Base-by-base conservation (phyloP, 208 protist genomes). In the Leishmania mexicana region DNA sequence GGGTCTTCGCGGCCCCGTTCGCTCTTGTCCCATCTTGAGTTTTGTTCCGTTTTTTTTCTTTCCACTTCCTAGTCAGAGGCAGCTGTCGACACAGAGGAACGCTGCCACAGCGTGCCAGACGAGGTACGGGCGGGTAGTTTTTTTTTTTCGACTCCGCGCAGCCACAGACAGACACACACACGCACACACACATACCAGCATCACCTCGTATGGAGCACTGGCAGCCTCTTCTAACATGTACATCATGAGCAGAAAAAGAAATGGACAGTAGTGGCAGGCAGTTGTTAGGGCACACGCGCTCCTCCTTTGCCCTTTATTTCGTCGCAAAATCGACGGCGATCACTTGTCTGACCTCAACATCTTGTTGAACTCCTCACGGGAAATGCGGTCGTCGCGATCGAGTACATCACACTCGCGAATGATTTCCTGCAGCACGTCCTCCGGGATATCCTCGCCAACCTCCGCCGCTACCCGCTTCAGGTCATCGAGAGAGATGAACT, bases 401-500 rank as follows among this genome's bases (percentile, higher is more conserved):
- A 98, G 76, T 19, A 95, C 85, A 83, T 99, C 98, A 13, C 97
- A 97, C 80, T 97, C 96, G 47, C 97, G 90, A 70, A 99, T 97
- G 94, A 99, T 99, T 75, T 97, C 97, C 79, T 95, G 83, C 62
- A 99, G 85, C 49, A 99, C 96, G 35, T 99, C 98, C 38, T 99
- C 99, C 13, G 97, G 90, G 40, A 99, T 92, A 71, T 98, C 93
- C 86, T 99, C 98, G 10, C 97, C 98, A 5, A 99, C 87, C 80
- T 99, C 97, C 3, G 83, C 87, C 35, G 98, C 96, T 15, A 99
- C 97, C 0, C 94, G 80, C 75, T 98, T 98, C 35, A 99, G 87
- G 86, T 99, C 99, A 17, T 99, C 96, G 53, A 99, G 90, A 28
- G 95, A 97, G 78, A 99, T 99, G 78, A 89, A 98, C 68, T 99